Percentiles rank a stretch among this genome's conserved stretches.
Evolutionary conservation across 208 protist species (phyloP).

Genomic region (Leishmania major): DNA sequence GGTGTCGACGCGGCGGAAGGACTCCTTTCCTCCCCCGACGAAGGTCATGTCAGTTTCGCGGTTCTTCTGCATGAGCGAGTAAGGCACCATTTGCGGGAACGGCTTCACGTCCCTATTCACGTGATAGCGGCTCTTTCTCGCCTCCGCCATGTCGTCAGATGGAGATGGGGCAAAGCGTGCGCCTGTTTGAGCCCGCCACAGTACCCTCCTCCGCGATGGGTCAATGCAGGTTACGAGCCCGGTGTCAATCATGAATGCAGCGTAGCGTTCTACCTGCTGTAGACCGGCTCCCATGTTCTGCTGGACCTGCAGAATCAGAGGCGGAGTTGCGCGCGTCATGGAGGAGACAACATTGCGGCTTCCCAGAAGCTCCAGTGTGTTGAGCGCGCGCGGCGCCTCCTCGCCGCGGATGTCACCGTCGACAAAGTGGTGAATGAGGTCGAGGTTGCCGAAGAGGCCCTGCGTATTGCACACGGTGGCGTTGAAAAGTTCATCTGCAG

Average conservation of each 20-base stretch:
- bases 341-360: slow-evolving; percentile 68
- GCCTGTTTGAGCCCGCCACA: slow-evolving; percentile 83
- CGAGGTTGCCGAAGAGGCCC: slow-evolving; percentile 76
- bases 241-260: slow-evolving; percentile 85
- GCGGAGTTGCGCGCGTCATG: slow-evolving; percentile 56
- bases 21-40: slow-evolving; percentile 46
- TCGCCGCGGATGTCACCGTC: slow-evolving; percentile 69
- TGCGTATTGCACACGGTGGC: slow-evolving; percentile 83
- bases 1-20: slow-evolving; percentile 61
- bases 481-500: slow-evolving; percentile 57
- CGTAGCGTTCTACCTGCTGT: slow-evolving; percentile 74
- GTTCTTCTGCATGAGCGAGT: slow-evolving; percentile 58
- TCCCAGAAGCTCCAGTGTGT: slow-evolving; percentile 82
- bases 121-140: slow-evolving; percentile 13
- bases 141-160: slow-evolving; percentile 39
- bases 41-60: slow-evolving; percentile 50
- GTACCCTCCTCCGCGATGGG: slow-evolving; percentile 67
- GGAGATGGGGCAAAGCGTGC: slow-evolving; percentile 42
- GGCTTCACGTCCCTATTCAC: slow-evolving; percentile 27
- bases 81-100: slow-evolving; percentile 78
- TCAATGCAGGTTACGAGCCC: slow-evolving; percentile 86
- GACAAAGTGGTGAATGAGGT: slow-evolving; percentile 81
- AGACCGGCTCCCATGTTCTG: slow-evolving; percentile 48
- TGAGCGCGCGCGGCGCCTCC: slow-evolving; percentile 43
- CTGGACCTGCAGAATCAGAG: slow-evolving; percentile 83